phyloP scores from a whole-genome alignment of 768 basidiomycete genomes.

The Naematelia encephala region DNA sequence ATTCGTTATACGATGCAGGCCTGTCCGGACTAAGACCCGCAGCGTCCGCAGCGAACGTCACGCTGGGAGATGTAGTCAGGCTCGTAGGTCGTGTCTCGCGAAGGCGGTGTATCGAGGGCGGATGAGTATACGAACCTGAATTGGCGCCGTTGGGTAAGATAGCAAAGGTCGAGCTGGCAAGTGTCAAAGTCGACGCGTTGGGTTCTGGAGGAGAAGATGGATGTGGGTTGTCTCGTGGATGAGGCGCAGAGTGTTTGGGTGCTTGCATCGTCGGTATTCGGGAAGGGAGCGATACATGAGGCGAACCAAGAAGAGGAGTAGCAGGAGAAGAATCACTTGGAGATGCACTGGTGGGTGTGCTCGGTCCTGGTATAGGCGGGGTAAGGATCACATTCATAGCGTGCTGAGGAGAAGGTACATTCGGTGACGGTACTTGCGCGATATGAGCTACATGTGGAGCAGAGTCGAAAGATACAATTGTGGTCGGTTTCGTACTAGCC shows the following conservation, averaged over 20 bases:
- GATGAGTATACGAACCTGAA: constrained; percentile 1
- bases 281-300: constrained; percentile 55
- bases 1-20: background rate
- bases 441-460: constrained; percentile 80
- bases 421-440: constrained; percentile 65
- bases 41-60: constrained; percentile 5
- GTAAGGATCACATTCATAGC: background rate
- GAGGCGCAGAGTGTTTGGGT: constrained; percentile 83
- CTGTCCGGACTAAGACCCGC: background rate
- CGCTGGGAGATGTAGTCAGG: constrained; percentile 3
- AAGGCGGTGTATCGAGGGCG: background rate
- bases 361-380: background rate
- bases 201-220: constrained; percentile 86
- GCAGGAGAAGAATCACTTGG: background rate
- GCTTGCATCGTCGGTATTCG: constrained; percentile 57
- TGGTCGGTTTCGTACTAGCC: constrained; percentile 85
- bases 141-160: background rate
- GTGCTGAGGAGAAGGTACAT: background rate
- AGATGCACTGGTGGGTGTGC: constrained; percentile 1
- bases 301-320: constrained; percentile 5
- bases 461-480: constrained; percentile 82
- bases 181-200: constrained; percentile 86
- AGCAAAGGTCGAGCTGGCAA: constrained; percentile 89
- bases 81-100: background rate
- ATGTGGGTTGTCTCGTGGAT: constrained; percentile 91